Percentiles rank a stretch among this genome's conserved stretches.
Evolutionary conservation across 2,329 filamentous ascomycete genomes (phyloP).

Genomic region (Boeremia exigua): DNA sequence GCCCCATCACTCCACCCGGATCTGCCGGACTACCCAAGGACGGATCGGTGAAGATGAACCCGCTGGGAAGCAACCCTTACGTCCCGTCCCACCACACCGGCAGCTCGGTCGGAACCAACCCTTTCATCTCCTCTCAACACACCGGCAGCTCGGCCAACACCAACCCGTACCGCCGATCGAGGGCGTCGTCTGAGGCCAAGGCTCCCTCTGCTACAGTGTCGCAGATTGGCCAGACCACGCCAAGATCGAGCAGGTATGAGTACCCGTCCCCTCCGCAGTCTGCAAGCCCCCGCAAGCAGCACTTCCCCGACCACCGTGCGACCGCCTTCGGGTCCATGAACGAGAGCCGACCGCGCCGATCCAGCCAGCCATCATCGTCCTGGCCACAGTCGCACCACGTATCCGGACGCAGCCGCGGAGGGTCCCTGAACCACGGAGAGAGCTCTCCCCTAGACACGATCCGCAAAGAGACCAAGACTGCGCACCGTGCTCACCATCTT

Average conservation of each 20-base stretch:
- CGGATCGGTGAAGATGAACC: constrained; percentile 13
- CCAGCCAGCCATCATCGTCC: constrained; percentile 37
- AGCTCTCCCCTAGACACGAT: constrained; percentile 72
- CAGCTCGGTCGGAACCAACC: constrained; percentile 31
- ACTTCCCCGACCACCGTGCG: constrained; percentile 42
- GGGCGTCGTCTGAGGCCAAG: constrained; percentile 39
- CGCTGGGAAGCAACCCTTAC: constrained; percentile 32
- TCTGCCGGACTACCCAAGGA: constrained; percentile 35
- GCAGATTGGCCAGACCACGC: constrained; percentile 25
- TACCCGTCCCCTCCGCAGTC: constrained; percentile 62
- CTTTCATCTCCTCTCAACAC: constrained; percentile 37
- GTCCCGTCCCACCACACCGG: constrained; percentile 33
- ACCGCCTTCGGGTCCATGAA: constrained; percentile 41
- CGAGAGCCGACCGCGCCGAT: constrained; percentile 41
- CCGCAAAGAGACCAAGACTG: constrained; percentile 66
- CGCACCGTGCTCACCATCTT: constrained; percentile 71
- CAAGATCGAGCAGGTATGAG: constrained; percentile 36
- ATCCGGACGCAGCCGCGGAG: constrained; percentile 47
- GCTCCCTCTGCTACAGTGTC: constrained; percentile 26
- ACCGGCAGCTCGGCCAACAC: constrained; percentile 49
- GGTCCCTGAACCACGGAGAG: constrained; percentile 68
- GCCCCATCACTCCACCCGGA: constrained; percentile 39
- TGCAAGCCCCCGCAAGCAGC: constrained; percentile 57
- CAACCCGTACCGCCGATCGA: constrained; percentile 53
- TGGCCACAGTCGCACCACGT: constrained; percentile 35